Evolutionary conservation across 2,329 filamentous ascomycete genomes (phyloP).

Genomic region (Penicillium sp.): DNA sequence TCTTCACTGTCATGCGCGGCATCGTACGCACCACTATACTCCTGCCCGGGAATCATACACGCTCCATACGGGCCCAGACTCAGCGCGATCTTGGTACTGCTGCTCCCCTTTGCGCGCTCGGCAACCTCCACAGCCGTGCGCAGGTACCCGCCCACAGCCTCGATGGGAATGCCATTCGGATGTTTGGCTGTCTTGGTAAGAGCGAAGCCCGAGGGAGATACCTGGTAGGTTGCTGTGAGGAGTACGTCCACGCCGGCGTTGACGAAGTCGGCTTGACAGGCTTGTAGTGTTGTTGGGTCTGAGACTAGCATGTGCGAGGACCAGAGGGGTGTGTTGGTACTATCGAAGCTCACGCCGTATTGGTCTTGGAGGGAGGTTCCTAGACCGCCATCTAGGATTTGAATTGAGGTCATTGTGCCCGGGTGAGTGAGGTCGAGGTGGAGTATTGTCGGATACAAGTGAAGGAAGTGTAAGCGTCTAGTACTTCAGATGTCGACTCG

Average conservation of each 20-base stretch:
- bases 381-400: slow-evolving; percentile 61
- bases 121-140: slow-evolving; percentile 38
- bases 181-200: slow-evolving; percentile 45
- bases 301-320: slow-evolving; percentile 62
- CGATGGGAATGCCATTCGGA: slow-evolving; percentile 44
- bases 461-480: too few relatives aligned
- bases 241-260: slow-evolving; percentile 58
- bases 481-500: too few relatives aligned
- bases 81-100: slow-evolving; percentile 43
- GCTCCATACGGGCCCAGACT: slow-evolving; percentile 65
- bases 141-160: slow-evolving; percentile 43
- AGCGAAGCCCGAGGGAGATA: slow-evolving; percentile 54
- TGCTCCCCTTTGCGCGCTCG: slow-evolving; percentile 26
- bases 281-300: slow-evolving; percentile 48
- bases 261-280: slow-evolving; percentile 56
- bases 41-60: slow-evolving; percentile 58
- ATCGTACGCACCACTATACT: slow-evolving; percentile 62
- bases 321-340: slow-evolving; percentile 55
- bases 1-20: slow-evolving; percentile 42
- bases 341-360: slow-evolving; percentile 52
- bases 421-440: neutral
- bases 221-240: slow-evolving; percentile 65
- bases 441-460: neutral
- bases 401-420: slow-evolving; percentile 36
- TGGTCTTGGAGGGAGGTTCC: slow-evolving; percentile 61